Percentiles rank a stretch among this genome's conserved stretches.
Evolutionary conservation across 345 rosid species (phyloP).

Genomic region (Fremontodendron californicum): DNA sequence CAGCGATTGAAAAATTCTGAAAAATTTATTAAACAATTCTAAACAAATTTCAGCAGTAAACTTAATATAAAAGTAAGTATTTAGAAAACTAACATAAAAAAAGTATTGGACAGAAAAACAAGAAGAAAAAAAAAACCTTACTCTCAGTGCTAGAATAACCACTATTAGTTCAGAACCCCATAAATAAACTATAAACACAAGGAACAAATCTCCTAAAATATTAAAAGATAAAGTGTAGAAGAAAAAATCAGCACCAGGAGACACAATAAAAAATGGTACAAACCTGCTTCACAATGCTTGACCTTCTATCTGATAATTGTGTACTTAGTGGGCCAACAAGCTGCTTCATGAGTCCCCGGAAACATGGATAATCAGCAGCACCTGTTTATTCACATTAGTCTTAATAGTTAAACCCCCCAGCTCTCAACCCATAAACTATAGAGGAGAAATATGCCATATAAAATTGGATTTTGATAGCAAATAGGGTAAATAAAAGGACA

Average conservation of each 20-base stretch:
- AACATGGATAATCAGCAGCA: slow-evolving; percentile 80
- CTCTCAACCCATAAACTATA: background rate
- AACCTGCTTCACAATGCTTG: slow-evolving; percentile 97
- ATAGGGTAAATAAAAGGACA: background rate
- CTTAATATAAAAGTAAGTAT: background rate
- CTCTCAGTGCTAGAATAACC: background rate
- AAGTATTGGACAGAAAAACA: background rate
- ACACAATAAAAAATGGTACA: slow-evolving; percentile 10
- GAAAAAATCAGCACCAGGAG: background rate
- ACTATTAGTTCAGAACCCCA: background rate
- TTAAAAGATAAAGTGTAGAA: background rate
- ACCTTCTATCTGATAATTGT: slow-evolving; percentile 93
- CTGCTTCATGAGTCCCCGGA: slow-evolving; percentile 90
- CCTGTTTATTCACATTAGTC: slow-evolving; percentile 38
- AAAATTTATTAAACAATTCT: background rate
- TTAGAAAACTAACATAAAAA: background rate
- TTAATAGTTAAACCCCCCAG: background rate
- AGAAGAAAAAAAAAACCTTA: background rate
- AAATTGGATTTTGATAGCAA: background rate
- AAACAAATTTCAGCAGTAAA: background rate
- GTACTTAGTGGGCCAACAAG: slow-evolving; percentile 81
- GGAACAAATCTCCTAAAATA: background rate
- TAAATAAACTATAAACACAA: background rate
- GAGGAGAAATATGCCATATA: background rate
- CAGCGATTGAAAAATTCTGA: background rate